Evolutionary conservation across 108 stramenopile species (phyloP).

Genomic region (Stephanodiscus minutulus): DNA sequence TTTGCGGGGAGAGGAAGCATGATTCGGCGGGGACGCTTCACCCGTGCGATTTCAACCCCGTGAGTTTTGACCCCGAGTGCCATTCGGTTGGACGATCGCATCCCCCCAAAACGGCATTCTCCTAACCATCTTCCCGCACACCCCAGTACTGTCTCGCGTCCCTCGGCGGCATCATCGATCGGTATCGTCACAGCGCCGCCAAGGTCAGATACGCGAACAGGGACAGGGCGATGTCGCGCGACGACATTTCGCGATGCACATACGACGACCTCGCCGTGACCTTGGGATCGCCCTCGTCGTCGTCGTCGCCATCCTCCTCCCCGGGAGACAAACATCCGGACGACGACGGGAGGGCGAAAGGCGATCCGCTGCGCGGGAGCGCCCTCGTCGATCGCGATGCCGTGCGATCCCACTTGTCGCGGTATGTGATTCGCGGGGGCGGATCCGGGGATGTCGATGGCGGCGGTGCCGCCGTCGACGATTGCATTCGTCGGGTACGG

Average conservation of each 20-base stretch:
- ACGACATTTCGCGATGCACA: not conserved
- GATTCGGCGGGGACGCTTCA: not conserved
- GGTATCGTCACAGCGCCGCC: slow-evolving; percentile 40
- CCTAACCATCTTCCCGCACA: not conserved
- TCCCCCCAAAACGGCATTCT: not conserved
- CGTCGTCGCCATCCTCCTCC: too few relatives aligned
- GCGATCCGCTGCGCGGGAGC: slow-evolving; percentile 16
- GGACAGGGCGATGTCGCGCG: not conserved
- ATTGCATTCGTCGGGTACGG: too few relatives aligned
- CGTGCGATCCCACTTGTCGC: not conserved
- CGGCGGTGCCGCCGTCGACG: too few relatives aligned
- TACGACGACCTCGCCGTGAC: not conserved
- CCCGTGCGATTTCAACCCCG: slow-evolving; percentile 36
- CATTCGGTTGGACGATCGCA: too few relatives aligned
- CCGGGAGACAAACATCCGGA: not conserved
- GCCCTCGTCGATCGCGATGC: slow-evolving; percentile 17
- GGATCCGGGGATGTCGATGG: too few relatives aligned
- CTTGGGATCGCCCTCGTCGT: not conserved
- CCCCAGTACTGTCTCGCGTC: slow-evolving; percentile 63
- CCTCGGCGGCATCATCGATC: slow-evolving; percentile 74
- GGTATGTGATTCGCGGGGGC: too few relatives aligned
- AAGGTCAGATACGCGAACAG: slow-evolving; percentile 22
- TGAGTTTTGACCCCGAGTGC: too few relatives aligned
- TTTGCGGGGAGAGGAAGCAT: slow-evolving; percentile 20
- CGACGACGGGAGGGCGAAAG: not conserved